Conservation (phyloP, 352 stramenopile genomes). For the Blastocystis sp. region DNA sequence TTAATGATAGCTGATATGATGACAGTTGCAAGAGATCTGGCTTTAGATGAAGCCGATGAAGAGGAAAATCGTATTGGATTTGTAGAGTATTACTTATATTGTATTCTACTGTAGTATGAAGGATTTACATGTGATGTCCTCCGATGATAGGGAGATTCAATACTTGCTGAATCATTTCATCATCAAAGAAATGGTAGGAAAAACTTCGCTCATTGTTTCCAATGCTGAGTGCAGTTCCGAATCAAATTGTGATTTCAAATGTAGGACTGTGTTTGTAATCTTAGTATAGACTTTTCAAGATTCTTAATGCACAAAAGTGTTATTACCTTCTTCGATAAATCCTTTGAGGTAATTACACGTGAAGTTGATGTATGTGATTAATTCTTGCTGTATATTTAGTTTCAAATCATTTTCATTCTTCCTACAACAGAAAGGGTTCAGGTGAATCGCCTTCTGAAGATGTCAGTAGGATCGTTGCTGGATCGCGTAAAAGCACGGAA, state of each 20-base stretch:
- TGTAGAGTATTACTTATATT: background rate
- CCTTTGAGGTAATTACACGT: no score
- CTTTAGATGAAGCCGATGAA: background rate
- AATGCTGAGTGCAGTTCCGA: background rate
- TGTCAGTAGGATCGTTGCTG: no score
- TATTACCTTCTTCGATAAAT: background rate
- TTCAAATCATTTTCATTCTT: no score
- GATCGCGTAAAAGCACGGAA: no score
- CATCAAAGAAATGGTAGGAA: background rate
- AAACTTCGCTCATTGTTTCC: background rate
- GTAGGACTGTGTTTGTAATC: background rate
- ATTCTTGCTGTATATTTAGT: no score
- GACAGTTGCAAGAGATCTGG: background rate
- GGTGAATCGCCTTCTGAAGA: no score
- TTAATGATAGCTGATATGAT: background rate
- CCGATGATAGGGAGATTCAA: background rate
- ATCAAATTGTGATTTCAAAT: background rate
- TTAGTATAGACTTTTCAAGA: background rate
- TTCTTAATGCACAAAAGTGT: background rate
- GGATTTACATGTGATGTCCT: background rate
- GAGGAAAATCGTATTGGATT: background rate
- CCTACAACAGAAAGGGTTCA: no score
- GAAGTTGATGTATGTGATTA: no score
- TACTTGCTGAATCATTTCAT: background rate
- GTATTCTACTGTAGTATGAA: background rate